phyloP scores from a whole-genome alignment of 495 filamentous ascomycete species.

The Bacidia rubella region DNA sequence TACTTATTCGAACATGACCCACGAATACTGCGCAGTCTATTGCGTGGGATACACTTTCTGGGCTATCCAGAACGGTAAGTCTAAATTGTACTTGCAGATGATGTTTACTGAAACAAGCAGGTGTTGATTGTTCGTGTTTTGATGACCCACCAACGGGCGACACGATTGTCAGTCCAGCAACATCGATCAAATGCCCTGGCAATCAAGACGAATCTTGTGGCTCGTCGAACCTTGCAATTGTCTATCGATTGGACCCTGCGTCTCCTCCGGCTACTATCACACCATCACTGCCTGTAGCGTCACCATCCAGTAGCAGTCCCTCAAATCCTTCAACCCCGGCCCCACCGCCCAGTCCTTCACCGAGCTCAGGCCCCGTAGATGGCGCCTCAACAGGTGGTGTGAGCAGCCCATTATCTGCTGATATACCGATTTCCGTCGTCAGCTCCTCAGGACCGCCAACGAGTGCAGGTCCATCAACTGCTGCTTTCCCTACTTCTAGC shows the following conservation, averaged over 20 bases:
- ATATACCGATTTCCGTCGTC: too few relatives aligned
- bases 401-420: too few relatives aligned
- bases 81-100: background rate
- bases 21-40: slow-evolving; percentile 10
- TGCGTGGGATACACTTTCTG: slow-evolving; percentile 11
- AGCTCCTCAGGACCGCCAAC: too few relatives aligned
- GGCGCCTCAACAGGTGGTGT: too few relatives aligned
- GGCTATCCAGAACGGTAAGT: slow-evolving; percentile 8
- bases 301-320: background rate
- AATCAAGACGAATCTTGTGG: slow-evolving; percentile 7
- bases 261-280: background rate
- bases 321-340: background rate
- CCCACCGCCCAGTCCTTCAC: background rate
- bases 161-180: background rate
- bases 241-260: background rate
- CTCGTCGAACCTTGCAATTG: background rate
- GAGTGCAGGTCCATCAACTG: too few relatives aligned
- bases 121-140: slow-evolving; percentile 2
- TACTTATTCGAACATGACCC: slow-evolving; percentile 4
- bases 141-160: background rate
- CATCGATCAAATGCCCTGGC: slow-evolving; percentile 3
- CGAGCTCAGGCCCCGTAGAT: too few relatives aligned
- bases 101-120: slow-evolving; percentile 1
- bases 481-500: too few relatives aligned
- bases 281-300: background rate